phyloP scores from a whole-genome alignment of 192 early-diverging fungal genomes.

The Backusella westeae region DNA sequence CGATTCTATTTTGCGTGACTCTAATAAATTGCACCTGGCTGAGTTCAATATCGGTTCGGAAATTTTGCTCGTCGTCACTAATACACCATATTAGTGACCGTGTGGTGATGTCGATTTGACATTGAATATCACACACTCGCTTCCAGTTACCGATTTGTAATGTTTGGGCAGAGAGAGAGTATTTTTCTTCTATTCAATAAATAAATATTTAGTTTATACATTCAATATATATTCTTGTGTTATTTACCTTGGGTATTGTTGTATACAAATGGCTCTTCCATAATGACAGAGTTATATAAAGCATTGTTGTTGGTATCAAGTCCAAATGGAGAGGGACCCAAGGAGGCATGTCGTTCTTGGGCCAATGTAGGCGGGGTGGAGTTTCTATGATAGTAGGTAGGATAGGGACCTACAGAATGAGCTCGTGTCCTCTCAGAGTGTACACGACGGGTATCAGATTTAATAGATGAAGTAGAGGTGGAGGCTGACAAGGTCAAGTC shows the following conservation, averaged over 20 bases:
- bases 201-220: neutral
- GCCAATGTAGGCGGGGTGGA: neutral
- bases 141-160: slow-evolving; percentile 64
- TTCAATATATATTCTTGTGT: neutral
- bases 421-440: slow-evolving; percentile 18
- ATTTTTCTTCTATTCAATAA: neutral
- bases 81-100: slow-evolving; percentile 58
- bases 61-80: slow-evolving; percentile 49
- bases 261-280: neutral
- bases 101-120: slow-evolving; percentile 45
- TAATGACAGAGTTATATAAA: neutral
- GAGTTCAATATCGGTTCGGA: slow-evolving; percentile 56
- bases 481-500: slow-evolving; percentile 10
- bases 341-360: slow-evolving; percentile 7
- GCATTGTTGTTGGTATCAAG: neutral
- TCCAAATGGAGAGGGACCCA: slow-evolving; percentile 5
- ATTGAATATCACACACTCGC: slow-evolving; percentile 56
- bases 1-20: slow-evolving; percentile 31
- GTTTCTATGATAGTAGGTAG: neutral
- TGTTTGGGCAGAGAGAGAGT: slow-evolving; percentile 48
- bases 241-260: neutral
- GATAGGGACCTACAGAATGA: slow-evolving; percentile 23
- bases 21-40: slow-evolving; percentile 44
- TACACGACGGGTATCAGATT: neutral
- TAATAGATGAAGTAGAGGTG: slow-evolving; percentile 12